Evolutionary conservation across 2,329 filamentous ascomycete species (phyloP).

Genomic region (Trichoderma atroviride): DNA sequence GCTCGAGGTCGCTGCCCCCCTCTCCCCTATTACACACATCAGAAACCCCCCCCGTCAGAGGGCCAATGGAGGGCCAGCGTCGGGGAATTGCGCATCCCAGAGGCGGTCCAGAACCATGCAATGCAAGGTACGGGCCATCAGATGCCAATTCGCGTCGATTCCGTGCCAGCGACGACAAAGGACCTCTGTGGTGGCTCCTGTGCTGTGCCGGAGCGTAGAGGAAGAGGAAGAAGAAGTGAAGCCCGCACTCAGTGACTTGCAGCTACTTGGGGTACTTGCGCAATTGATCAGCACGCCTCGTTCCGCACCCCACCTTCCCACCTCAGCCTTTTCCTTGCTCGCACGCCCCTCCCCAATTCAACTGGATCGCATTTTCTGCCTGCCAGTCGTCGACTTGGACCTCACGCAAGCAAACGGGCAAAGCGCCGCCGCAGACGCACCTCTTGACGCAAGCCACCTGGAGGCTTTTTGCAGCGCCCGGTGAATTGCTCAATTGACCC

Average conservation of each 20-base stretch:
- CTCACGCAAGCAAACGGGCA: neutral
- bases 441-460: neutral
- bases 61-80: slow-evolving; percentile 2
- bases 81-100: neutral
- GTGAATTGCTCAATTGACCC: neutral
- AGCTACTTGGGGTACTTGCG: slow-evolving; percentile 21
- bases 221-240: neutral
- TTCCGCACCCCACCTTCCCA: slow-evolving; percentile 9
- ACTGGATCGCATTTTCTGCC: neutral
- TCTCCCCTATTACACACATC: slow-evolving; percentile 18
- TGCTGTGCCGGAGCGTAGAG: neutral
- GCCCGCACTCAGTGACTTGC: slow-evolving; percentile 22
- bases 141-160: neutral
- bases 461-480: neutral
- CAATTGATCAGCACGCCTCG: slow-evolving; percentile 4
- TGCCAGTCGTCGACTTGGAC: neutral
- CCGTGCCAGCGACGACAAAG: neutral
- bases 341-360: slow-evolving; percentile 7
- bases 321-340: neutral
- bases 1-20: slow-evolving; percentile 5
- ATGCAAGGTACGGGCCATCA: slow-evolving; percentile 14
- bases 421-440: neutral
- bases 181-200: neutral
- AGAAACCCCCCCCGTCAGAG: neutral
- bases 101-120: slow-evolving; percentile 7